phyloP scores from a whole-genome alignment of 2,329 filamentous ascomycete species.

The Exophiala dermatitidis region DNA sequence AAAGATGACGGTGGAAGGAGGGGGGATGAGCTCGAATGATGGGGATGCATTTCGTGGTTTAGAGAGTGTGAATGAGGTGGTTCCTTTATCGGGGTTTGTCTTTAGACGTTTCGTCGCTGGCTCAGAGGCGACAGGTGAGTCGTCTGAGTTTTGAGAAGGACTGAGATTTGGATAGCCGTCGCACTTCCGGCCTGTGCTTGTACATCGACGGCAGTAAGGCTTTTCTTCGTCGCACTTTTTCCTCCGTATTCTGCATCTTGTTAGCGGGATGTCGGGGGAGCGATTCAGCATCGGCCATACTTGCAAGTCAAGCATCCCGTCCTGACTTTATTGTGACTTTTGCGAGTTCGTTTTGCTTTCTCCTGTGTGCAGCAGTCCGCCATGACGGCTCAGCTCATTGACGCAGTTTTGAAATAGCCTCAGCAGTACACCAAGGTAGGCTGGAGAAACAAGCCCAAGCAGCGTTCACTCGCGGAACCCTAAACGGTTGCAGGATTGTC shows the following conservation, averaged over 20 bases:
- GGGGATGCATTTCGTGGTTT: conserved; percentile 12
- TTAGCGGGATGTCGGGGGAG: neutral
- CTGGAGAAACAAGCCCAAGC: too few relatives aligned
- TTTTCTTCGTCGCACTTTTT: conserved; percentile 33
- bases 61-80: conserved; percentile 13
- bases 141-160: conserved; percentile 9
- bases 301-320: conserved; percentile 28
- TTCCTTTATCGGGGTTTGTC: conserved; percentile 7
- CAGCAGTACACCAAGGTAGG: too few relatives aligned
- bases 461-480: too few relatives aligned
- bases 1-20: conserved; percentile 16
- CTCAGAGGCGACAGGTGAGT: conserved; percentile 19
- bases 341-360: conserved; percentile 22
- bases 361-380: conserved; percentile 4
- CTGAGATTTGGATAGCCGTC: conserved; percentile 27
- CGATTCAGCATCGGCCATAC: conserved; percentile 1
- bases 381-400: neutral
- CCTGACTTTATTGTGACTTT: conserved; percentile 24
- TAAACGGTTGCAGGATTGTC: too few relatives aligned
- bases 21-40: conserved; percentile 10
- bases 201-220: conserved; percentile 29
- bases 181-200: conserved; percentile 31
- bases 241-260: conserved; percentile 22
- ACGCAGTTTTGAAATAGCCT: neutral
- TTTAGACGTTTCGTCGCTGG: conserved; percentile 27